Base-by-base conservation (phyloP, 1,139 yeast species). In the Kodamaea ohmeri region DNA sequence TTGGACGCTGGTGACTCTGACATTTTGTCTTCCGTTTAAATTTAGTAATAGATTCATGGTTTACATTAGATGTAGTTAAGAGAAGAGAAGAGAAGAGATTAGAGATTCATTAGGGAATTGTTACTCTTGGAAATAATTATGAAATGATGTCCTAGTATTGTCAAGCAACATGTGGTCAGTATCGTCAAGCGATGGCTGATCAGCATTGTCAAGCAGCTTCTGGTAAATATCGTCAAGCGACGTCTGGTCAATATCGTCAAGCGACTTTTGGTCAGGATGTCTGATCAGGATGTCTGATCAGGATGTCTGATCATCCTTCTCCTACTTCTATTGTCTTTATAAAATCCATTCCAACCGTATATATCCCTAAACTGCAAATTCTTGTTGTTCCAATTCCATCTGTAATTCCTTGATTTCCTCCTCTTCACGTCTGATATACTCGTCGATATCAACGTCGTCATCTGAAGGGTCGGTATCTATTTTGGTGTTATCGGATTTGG, bases 1-100 rank as follows among this genome's bases (percentile, higher is more conserved):
- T 78, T 90, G 67, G 98, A 94, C 64, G 97, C 96, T 63, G 99
- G 99, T 90, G 99, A 94, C 81, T 92, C 98, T 62, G 99, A 94
- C 76, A 90, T 94, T 76, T 85, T 92, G 65, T 65, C 85, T 58
- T 29, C 44, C 34, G 32, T 42, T 27, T 36, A 36, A 25, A 30
- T 36, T 34, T 17, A 14, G 11, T 30, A 24, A 36, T 36, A 36
- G 38, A 36, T 31, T 35, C 29, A 30, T 35, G 34, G 27, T 29
- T 18, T 29, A 29, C 32, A n/a, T 7, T 18, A 31, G 11, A 8
- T 21, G 34, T 31, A 31, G 34, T 4, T 6, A 25, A 25, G 22
- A 20, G 22, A 20, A 20, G 9, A 20, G 22, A 6, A 9, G 9
- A 7, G 9, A 9, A 9, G 22, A 20, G 6, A 20, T 20, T n/a